Conservation (phyloP, 306 rosid genomes). For the Cercis canadensis region DNA sequence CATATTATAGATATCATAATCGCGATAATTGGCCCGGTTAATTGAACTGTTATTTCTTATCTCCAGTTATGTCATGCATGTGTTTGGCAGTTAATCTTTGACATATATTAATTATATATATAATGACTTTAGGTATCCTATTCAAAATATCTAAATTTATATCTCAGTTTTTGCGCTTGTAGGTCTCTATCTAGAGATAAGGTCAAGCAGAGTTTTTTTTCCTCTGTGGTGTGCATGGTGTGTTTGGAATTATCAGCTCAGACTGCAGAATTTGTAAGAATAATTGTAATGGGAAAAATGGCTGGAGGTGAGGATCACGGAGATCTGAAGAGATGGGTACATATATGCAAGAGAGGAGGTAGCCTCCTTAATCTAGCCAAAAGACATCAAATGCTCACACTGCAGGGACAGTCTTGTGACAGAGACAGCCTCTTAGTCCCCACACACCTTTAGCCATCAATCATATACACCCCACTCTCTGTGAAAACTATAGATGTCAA, state of each 20-base stretch:
- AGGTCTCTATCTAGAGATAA: too few relatives aligned
- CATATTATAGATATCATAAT: too few relatives aligned
- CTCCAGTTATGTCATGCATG: too few relatives aligned
- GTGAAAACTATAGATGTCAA: too few relatives aligned
- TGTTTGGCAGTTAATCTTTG: too few relatives aligned
- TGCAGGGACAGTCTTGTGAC: slow-evolving; percentile 33
- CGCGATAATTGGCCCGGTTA: too few relatives aligned
- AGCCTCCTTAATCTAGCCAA: slow-evolving; percentile 33
- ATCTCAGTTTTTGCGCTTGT: too few relatives aligned
- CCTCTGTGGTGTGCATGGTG: too few relatives aligned
- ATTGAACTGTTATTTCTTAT: too few relatives aligned
- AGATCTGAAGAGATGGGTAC: slow-evolving; percentile 19
- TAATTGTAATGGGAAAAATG: slow-evolving; percentile 2
- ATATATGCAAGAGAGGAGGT: slow-evolving; percentile 15
- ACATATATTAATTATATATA: too few relatives aligned
- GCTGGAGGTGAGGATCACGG: background rate
- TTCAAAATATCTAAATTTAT: background rate
- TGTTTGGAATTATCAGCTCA: background rate
- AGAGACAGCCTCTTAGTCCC: slow-evolving; percentile 38
- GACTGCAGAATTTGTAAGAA: background rate
- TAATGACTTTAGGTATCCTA: background rate
- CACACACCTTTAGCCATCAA: slow-evolving; percentile 36
- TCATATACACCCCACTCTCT: background rate
- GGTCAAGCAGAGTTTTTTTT: too few relatives aligned
- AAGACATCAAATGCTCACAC: slow-evolving; percentile 34